Evolutionary conservation across 306 rosid genomes (phyloP), one percentile per base, ranked within the genome.

Genomic region (Quercus ilex): DNA sequence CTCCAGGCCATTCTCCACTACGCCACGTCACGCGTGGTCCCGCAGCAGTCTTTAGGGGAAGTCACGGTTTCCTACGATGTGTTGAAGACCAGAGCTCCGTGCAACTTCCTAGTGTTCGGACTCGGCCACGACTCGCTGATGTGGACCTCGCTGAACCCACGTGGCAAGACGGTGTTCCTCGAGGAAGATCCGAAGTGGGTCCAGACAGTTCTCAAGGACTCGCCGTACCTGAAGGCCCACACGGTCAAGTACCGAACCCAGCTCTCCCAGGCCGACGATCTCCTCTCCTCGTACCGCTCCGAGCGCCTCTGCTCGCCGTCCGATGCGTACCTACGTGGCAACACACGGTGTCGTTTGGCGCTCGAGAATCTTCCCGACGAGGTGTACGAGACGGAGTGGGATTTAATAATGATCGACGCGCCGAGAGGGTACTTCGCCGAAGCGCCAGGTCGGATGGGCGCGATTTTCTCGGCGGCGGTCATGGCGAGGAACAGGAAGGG

Each of bases 151-250:
- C 75, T 95, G 3, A 95, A 95, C 55, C 90, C 99, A 9, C 83
- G 86, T 5, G 99, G 99, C 49, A 88, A 72, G 8, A 95, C 99
- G 1, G 14, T 93, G 5, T 95, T 95, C 85, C 92, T 95, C 0
- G 99, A 95, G 60, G 99, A 95, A 76, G 98, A 95, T 43, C 98
- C 96, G 0, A 91, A 83, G 70, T 95, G 99, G 99, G 85, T 92
- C 59, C 97, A 95, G 53, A 71, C 89, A 8, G 89, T 95, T 3
- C 85, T 93, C 13, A 90, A 89, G 72, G 78, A 83, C 43, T 87
- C 92, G 1, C 99, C 98, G 9, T 63, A 76, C 18, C 87, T 95
- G 2, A 80, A 72, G 12, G 99, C 98, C 10, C 85, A 87, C 73
- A 85, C 90, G 0, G 92, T 95, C 1, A 81, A 52, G 0, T 95